Conservation (phyloP, 2,329 filamentous ascomycete species). For the Fusarium anthophilum region DNA sequence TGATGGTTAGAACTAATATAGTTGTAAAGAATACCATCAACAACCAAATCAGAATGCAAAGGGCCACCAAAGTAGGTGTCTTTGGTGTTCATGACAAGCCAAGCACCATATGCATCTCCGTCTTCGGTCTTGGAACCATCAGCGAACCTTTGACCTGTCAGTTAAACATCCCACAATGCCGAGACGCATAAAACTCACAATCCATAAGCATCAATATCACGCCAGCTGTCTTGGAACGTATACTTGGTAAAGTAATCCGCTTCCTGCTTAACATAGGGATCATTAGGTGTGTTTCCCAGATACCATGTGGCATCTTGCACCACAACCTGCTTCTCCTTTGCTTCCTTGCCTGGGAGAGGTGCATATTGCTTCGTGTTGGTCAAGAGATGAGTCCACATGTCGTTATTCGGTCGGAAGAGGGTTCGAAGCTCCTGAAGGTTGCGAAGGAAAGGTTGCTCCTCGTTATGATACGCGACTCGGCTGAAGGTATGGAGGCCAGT, state of each 20-base stretch:
- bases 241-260: conserved; percentile 74
- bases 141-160: conserved; percentile 41
- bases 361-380: conserved; percentile 65
- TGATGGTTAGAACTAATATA: conserved; percentile 71
- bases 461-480: conserved; percentile 68
- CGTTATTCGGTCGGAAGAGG: conserved; percentile 67
- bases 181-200: conserved; percentile 39
- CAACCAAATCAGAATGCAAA: conserved; percentile 68
- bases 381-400: conserved; percentile 70
- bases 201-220: conserved; percentile 67
- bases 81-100: conserved; percentile 71
- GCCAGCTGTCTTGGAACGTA: conserved; percentile 67
- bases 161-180: neutral
- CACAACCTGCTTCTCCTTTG: conserved; percentile 53
- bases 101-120: conserved; percentile 65
- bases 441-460: conserved; percentile 63
- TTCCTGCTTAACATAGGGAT: conserved; percentile 64
- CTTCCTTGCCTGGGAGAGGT: conserved; percentile 51
- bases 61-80: conserved; percentile 72
- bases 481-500: conserved; percentile 71
- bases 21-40: conserved; percentile 73
- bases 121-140: conserved; percentile 55
- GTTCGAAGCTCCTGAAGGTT: conserved; percentile 70
- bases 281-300: conserved; percentile 61
- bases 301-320: conserved; percentile 74